These are phyloP conservation scores for Aphanomyces invadans DNA, from an alignment of 352 stramenopile species.

Conservation along the genomic window DNA sequence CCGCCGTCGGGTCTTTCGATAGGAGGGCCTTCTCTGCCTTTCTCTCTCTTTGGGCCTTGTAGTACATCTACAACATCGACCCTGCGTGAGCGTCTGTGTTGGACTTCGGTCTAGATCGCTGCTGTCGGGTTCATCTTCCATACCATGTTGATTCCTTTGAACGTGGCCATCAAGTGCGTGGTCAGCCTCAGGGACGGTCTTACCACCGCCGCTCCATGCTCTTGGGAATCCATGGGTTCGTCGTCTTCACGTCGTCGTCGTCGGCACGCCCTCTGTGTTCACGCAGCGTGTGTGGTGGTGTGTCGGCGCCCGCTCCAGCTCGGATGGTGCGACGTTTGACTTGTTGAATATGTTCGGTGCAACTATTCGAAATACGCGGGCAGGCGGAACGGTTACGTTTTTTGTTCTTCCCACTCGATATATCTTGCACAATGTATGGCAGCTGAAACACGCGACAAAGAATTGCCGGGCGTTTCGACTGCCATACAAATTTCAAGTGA, in stretches of 20 bases:
- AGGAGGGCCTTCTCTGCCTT: conserved; percentile 32
- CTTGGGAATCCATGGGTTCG: conserved; percentile 1
- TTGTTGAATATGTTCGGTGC: conserved; percentile 18
- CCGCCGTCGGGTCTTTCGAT: background rate
- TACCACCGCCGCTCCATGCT: conserved; percentile 3
- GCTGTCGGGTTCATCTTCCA: conserved; percentile 21
- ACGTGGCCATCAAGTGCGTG: conserved; percentile 91
- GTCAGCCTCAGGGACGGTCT: conserved; percentile 67
- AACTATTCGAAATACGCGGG: conserved; percentile 20
- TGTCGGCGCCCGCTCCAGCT: background rate
- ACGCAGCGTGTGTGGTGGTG: background rate
- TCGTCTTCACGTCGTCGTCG: background rate
- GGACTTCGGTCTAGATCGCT: too few relatives aligned
- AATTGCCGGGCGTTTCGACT: background rate
- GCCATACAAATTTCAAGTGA: conserved; percentile 20
- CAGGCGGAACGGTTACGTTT: conserved; percentile 5
- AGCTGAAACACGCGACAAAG: background rate
- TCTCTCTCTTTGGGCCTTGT: conserved; percentile 53
- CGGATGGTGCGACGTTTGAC: conserved; percentile 20
- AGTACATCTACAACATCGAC: conserved; percentile 70
- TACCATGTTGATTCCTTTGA: conserved; percentile 95
- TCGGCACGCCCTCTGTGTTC: too few relatives aligned
- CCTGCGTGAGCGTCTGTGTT: conserved; percentile 20
- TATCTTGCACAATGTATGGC: conserved; percentile 5
- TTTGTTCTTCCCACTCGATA: background rate